A percentile compares a stretch with the other conserved stretches of the same genome.
Evolutionary conservation across 2,329 filamentous ascomycete genomes (phyloP).

Genomic region (Grosmannia serpens): DNA sequence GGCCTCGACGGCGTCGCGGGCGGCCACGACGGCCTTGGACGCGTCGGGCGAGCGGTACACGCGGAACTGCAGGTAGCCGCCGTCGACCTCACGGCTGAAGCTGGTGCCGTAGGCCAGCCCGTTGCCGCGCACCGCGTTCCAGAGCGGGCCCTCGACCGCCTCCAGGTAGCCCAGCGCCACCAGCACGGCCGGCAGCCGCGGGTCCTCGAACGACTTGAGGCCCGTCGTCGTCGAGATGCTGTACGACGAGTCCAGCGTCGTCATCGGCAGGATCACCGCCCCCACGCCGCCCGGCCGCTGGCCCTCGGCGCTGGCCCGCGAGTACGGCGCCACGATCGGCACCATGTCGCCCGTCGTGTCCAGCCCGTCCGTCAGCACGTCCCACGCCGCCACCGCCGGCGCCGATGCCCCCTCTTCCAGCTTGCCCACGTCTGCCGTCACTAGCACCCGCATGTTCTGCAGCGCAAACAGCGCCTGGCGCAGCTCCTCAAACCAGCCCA

Average conservation of each 20-base stretch:
- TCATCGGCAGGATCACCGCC: conserved; percentile 77
- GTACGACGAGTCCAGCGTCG: conserved; percentile 86
- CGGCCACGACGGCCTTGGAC: conserved; percentile 72
- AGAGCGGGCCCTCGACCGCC: conserved; percentile 85
- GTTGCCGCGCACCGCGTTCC: conserved; percentile 84
- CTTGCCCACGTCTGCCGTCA: conserved; percentile 68
- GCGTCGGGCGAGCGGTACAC: conserved; percentile 87
- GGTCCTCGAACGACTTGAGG: conserved; percentile 62
- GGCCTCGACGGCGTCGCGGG: conserved; percentile 60
- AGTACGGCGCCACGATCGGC: conserved; percentile 57
- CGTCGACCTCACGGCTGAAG: conserved; percentile 67
- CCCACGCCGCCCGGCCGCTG: conserved; percentile 61
- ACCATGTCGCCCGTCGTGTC: conserved; percentile 36
- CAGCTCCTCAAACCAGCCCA: conserved; percentile 67
- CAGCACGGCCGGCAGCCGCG: conserved; percentile 69
- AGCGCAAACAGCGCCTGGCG: conserved; percentile 67
- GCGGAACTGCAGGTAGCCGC: conserved; percentile 69
- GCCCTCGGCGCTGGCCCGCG: conserved; percentile 66
- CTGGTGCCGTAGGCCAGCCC: conserved; percentile 84
- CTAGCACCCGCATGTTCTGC: conserved; percentile 74
- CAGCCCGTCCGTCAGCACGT: conserved; percentile 35
- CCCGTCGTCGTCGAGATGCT: conserved; percentile 65
- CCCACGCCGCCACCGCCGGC: conserved; percentile 58
- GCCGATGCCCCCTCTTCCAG: conserved; percentile 47
- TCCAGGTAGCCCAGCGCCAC: conserved; percentile 88